These are phyloP conservation scores for Sungouiozyma intestinalis DNA, from an alignment of 805 yeast species.

Conservation along the genomic window DNA sequence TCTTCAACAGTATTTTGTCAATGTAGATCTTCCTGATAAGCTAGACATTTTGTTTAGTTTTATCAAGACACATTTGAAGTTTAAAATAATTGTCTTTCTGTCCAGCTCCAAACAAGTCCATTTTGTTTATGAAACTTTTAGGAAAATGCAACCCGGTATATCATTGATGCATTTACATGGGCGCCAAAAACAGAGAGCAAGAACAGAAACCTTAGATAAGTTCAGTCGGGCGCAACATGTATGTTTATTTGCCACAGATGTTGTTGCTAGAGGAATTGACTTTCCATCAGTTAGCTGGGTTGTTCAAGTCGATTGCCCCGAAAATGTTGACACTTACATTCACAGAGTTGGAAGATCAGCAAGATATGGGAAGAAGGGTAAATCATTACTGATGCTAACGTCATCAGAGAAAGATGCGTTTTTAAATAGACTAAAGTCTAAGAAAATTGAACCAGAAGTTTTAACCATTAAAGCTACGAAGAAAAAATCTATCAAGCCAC, in stretches of 20 bases:
- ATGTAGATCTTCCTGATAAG: slow-evolving; percentile 66
- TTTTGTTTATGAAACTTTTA: slow-evolving; percentile 74
- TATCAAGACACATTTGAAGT: slow-evolving; percentile 69
- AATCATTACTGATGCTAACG: slow-evolving; percentile 69
- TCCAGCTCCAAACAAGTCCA: slow-evolving; percentile 89
- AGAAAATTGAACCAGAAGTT: slow-evolving; percentile 59
- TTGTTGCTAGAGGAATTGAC: slow-evolving; percentile 86
- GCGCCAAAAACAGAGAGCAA: slow-evolving; percentile 79
- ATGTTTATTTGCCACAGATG: slow-evolving; percentile 81
- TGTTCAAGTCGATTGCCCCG: slow-evolving; percentile 86
- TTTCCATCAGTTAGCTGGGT: slow-evolving; percentile 94
- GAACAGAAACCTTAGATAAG: slow-evolving; percentile 71
- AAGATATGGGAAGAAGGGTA: slow-evolving; percentile 75
- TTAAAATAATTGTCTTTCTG: slow-evolving; percentile 71
- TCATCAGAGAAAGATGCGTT: slow-evolving; percentile 78
- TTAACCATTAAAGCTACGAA: slow-evolving; percentile 67
- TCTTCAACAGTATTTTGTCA: slow-evolving; percentile 73
- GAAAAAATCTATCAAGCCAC: slow-evolving; percentile 63
- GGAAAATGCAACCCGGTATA: slow-evolving; percentile 86
- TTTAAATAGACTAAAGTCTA: slow-evolving; percentile 47
- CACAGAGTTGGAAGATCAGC: slow-evolving; percentile 90
- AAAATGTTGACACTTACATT: slow-evolving; percentile 78
- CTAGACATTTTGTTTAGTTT: slow-evolving; percentile 80
- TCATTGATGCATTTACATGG: slow-evolving; percentile 80
- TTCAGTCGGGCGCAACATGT: slow-evolving; percentile 71